Base-by-base conservation (phyloP, 176 grass and related monocot genomes). In the Eleusine coracana region DNA sequence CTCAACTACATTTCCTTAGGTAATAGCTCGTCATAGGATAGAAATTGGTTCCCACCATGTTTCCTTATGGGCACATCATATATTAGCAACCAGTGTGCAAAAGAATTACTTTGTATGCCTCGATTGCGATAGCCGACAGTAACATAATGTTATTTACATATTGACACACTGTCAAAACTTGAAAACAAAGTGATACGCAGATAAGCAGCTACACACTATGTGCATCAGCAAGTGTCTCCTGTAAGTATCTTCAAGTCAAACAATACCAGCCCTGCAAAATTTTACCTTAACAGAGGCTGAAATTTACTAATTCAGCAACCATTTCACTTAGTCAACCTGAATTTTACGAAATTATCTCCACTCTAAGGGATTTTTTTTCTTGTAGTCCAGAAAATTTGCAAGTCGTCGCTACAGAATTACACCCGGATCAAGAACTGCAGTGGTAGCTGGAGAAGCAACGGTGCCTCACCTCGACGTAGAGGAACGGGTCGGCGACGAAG, bases 401-500 rank as follows among this genome's bases (percentile, higher is more conserved):
- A 71, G 7, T 25, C 41, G 18, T 17, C 20, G 16, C 37, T 74
- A 66, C 51, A 86, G 14, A 49, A 75, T 58, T 60, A 7, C 16
- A 75, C 10, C 14, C n/a, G n/a, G 50, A 41, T 5, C 13, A 74
- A 39, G 20, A 80, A 23, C 39, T 66, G 0, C 21, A 2, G 66
- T 15, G n/a, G 55, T 34, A 58, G 56, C 23, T 62, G 25, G n/a
- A 51, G 70, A 64, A 88, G 25, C 45, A 73, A 46, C 17, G 38
- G 13, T 52, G 34, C 7, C 82, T 77, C 52, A 98, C 96, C 93
- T 92, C 93, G 44, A 93, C 0, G 85, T 87, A 90, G 70, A 98
- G 96, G 81, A 98, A 98, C 1, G 96, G 96, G 74, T 96, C 93
- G 20, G 96, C 93, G 14, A 98, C 91, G 72, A 98, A 98, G 64